A percentile compares a stretch with the other conserved stretches of the same genome.
These are phyloP conservation scores for Coleophoma crateriformis DNA, from an alignment of 2,329 filamentous ascomycete genomes.

Conservation along the genomic window DNA sequence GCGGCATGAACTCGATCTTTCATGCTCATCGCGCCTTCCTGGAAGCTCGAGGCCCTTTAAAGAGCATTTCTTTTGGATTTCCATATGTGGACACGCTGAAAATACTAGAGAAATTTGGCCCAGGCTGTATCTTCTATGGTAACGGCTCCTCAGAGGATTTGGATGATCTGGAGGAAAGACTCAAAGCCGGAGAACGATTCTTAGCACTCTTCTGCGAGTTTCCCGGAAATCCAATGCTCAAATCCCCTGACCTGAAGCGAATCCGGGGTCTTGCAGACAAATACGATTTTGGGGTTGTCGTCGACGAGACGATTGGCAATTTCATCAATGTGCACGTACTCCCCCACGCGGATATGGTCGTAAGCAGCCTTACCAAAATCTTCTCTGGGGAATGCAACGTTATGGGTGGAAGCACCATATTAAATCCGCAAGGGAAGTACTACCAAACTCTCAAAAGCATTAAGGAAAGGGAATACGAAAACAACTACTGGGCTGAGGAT, in stretches of 20 bases:
- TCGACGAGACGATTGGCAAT: slow-evolving; percentile 95
- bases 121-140: slow-evolving; percentile 84
- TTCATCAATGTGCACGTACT: slow-evolving; percentile 95
- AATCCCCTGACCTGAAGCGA: slow-evolving; percentile 76
- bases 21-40: slow-evolving; percentile 75
- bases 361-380: slow-evolving; percentile 92
- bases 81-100: slow-evolving; percentile 97
- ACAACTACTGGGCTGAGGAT: slow-evolving; percentile 93
- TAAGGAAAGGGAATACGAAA: slow-evolving; percentile 67
- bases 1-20: slow-evolving; percentile 94
- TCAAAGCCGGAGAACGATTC: slow-evolving; percentile 69
- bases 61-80: slow-evolving; percentile 93
- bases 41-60: slow-evolving; percentile 53
- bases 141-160: slow-evolving; percentile 71
- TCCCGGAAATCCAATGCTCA: slow-evolving; percentile 84
- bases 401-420: slow-evolving; percentile 77
- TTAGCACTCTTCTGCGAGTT: slow-evolving; percentile 92
- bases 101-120: slow-evolving; percentile 89
- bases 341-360: slow-evolving; percentile 82
- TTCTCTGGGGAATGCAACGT: slow-evolving; percentile 98
- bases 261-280: slow-evolving; percentile 74
- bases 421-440: slow-evolving; percentile 62
- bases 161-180: slow-evolving; percentile 71
- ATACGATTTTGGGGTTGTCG: slow-evolving; percentile 83
- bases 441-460: slow-evolving; percentile 64